These are phyloP conservation scores for Globisporangium canariense DNA, from an alignment of 352 stramenopile genomes.

Conservation along the genomic window DNA sequence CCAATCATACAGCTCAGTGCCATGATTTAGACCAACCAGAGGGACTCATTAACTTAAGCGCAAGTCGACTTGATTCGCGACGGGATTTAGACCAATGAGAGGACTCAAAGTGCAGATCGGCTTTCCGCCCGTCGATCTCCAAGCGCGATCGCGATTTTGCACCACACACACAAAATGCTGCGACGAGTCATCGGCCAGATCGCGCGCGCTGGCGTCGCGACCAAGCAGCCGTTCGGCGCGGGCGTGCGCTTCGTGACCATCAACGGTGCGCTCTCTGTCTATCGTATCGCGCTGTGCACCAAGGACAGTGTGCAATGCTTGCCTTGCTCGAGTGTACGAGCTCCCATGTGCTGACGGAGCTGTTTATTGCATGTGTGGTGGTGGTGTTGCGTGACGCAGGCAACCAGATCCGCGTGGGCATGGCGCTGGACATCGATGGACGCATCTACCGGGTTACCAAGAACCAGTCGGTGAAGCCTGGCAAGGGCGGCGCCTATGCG, in stretches of 20 bases:
- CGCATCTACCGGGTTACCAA: conserved; percentile 85
- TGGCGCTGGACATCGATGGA: conserved; percentile 80
- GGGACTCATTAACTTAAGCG: too few species aligned
- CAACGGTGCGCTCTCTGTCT: conserved; percentile 39
- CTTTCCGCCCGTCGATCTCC: conserved; percentile 1
- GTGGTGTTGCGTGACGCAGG: conserved; percentile 28
- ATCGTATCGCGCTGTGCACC: background rate
- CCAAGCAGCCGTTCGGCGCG: conserved; percentile 19
- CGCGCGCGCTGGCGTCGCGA: conserved; percentile 18
- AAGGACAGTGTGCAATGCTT: background rate
- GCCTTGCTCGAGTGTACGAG: background rate
- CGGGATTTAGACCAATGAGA: background rate
- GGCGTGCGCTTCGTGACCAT: conserved; percentile 58
- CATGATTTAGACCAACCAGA: background rate
- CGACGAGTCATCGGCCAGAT: conserved; percentile 38
- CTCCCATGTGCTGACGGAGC: background rate
- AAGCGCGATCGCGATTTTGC: conserved; percentile 1
- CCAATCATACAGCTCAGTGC: background rate
- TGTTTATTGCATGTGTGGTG: background rate
- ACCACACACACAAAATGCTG: conserved; percentile 29
- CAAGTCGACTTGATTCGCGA: too few species aligned
- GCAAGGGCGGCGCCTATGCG: conserved; percentile 81
- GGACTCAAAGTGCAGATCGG: background rate
- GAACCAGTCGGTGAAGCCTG: conserved; percentile 82
- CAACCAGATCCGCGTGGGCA: conserved; percentile 79